Evolutionary conservation across 495 filamentous ascomycete genomes (phyloP), one percentile per base, ranked within the genome.

Genomic region (Pyronema domesticum): DNA sequence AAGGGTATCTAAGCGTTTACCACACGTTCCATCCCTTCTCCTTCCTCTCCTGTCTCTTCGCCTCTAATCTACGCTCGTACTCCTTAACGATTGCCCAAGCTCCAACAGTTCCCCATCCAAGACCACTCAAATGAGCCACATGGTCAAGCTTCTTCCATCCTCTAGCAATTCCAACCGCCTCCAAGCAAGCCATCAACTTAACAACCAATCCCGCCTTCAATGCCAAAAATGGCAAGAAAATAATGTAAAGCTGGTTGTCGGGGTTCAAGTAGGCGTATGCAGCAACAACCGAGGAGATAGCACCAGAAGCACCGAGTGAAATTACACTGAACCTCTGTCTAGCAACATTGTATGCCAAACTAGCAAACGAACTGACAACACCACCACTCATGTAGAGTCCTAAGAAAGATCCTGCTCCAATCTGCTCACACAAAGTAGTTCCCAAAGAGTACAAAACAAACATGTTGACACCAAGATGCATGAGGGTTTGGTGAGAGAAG

Each of bases 331-430:
- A 73, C 51, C 67, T 62, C 8, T 68, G 66, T 6, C 63, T 55
- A 8, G 87, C 56, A 35, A 88, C 80, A 48, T 76, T 72, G 34
- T 66, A 66, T 9, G 72, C 61, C 48, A 95, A 69, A 19, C 79
- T 81, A 2, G 71, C 65, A 55, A 85, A 75, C 42, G 80, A 81
- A 34, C 79, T 81, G 10, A 85, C 19, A 0, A 76, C 74, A 40
- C 86, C 89, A 3, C 77, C 71, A 0, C 77, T 68, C 37, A 93
- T 60, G 66, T 86, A 93, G 6, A 94, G 70, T 7, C 81, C 80
- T 3, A 98, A 71, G 68, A 95, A 94, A 56, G 80, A 77, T 39
- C 82, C 87, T 15, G 89, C 77, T 40, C 88, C 89, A 51, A 95
- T 75, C 52, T 94, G 81, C 60, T 95, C 88, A 70, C 94, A 85